Evolutionary conservation across 805 yeast genomes (phyloP), one percentile per base, ranked within the genome.

Genomic region (Kluyveromyces starmeri): DNA sequence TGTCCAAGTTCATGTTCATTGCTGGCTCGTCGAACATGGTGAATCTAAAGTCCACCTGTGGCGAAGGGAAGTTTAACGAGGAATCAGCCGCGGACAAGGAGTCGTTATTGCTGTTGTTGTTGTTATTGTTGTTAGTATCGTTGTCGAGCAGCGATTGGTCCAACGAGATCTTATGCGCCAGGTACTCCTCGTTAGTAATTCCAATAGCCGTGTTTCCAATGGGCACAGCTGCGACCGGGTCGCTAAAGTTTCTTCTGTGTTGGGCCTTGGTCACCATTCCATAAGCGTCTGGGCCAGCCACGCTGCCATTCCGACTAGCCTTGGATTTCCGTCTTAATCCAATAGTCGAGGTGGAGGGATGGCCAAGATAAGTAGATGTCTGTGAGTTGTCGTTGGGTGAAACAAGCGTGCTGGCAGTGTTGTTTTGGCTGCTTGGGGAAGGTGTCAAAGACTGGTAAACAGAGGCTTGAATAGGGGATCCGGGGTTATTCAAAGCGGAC

Each of bases 31-130:
- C 35, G 26, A 42, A 42, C 34, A 42, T 40, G 32, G 39, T 40
- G 23, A 24, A 37, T 30, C 40, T 42, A 35, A 42, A 42, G 22
- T 39, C 41, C 15, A 42, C 28, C n/a, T 36, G 32, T 3, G 46
- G 43, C 7, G 42, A 39, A 6, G 33, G 33, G 25, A 30, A 30
- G n/a, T n/a, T n/a, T n/a, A n/a, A n/a, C n/a, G n/a, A n/a, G 8
- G 37, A 17, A 14, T 17, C 9, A 10, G 22, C 28, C 3, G 27
- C 27, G n/a, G 22, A 15, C n/a, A 27, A 9, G n/a, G n/a, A 6
- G 16, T 34, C 26, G 24, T 34, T 19, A 14, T 27, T 20, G 11
- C 19, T 14, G 5, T 7, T 13, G 22, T 30, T 26, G 4, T 13
- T 16, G 25, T 20, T 19, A 3, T 16, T n/a, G 7, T 12, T 18